A percentile compares a stretch with the other conserved stretches of the same genome.
Conservation (phyloP, 495 filamentous ascomycete genomes). For the Talaromyces liani region DNA sequence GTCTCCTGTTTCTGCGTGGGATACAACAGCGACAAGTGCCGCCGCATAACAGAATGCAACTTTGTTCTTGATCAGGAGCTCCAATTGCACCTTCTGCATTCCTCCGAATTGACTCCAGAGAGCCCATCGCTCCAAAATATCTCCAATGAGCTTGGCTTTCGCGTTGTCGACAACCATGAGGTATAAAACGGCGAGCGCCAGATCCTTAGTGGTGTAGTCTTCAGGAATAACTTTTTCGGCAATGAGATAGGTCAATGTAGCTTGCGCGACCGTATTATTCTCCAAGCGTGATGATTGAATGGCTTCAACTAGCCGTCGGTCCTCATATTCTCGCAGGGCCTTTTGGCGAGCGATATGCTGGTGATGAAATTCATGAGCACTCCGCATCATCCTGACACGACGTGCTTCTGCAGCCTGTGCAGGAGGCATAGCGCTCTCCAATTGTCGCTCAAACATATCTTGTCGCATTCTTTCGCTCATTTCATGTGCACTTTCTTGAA, state of each 20-base stretch:
- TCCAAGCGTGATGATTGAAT: constrained; percentile 50
- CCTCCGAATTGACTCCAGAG: constrained; percentile 51
- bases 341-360: constrained; percentile 25
- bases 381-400: constrained; percentile 6
- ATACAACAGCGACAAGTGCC: constrained; percentile 43
- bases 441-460: constrained; percentile 27
- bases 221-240: constrained; percentile 18
- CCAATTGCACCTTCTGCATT: constrained; percentile 45
- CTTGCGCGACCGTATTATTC: constrained; percentile 40
- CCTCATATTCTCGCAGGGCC: constrained; percentile 28
- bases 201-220: constrained; percentile 21
- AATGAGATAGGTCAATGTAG: constrained; percentile 40
- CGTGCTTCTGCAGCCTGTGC: constrained; percentile 36
- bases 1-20: constrained; percentile 36
- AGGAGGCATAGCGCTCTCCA: constrained; percentile 39
- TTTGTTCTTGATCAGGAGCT: constrained; percentile 32
- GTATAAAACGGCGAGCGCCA: constrained; percentile 43
- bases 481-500: constrained; percentile 21
- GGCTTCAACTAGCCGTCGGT: constrained; percentile 42
- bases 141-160: constrained; percentile 33
- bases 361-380: constrained; percentile 8
- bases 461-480: constrained; percentile 19
- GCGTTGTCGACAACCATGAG: constrained; percentile 46
- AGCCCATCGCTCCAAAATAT: constrained; percentile 50
- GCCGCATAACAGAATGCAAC: constrained; percentile 45